phyloP scores from a whole-genome alignment of 2,329 filamentous ascomycete species.

The Stemphylium lycopersici region DNA sequence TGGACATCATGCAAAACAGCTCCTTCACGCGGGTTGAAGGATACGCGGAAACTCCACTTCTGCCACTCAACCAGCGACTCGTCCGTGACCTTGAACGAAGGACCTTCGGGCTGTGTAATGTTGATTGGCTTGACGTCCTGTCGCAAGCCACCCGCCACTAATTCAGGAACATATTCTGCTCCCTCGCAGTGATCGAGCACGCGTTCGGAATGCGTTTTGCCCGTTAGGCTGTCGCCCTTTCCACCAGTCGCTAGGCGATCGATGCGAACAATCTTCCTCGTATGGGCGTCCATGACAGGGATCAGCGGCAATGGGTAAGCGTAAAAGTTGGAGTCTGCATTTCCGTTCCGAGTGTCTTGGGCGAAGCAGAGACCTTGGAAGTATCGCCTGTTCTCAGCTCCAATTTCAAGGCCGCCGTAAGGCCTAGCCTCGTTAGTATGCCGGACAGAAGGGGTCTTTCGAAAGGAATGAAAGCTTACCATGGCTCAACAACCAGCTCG shows the following conservation, averaged over 20 bases:
- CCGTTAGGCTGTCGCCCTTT: conserved; percentile 45
- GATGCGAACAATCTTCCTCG: conserved; percentile 43
- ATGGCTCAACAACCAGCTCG: conserved; percentile 62
- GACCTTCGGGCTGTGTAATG: conserved; percentile 72
- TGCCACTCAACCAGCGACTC: conserved; percentile 55
- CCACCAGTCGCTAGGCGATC: conserved; percentile 48
- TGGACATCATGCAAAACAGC: conserved; percentile 74
- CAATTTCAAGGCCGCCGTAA: conserved; percentile 60
- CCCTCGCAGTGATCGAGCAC: conserved; percentile 57
- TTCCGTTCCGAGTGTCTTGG: conserved; percentile 53
- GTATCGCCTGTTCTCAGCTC: conserved; percentile 56
- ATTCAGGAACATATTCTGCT: conserved; percentile 58
- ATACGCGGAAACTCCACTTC: conserved; percentile 53
- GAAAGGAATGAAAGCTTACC: conserved; percentile 22
- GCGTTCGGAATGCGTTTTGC: conserved; percentile 47
- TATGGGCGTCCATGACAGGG: conserved; percentile 47
- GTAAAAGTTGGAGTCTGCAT: conserved; percentile 51
- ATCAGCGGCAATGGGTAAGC: conserved; percentile 49
- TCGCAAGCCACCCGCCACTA: conserved; percentile 46
- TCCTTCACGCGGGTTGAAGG: conserved; percentile 59
- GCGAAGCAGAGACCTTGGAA: conserved; percentile 64
- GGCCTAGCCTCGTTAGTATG: conserved; percentile 43
- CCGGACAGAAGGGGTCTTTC: background rate
- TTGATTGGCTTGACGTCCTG: conserved; percentile 69
- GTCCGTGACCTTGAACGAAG: conserved; percentile 65